Base-by-base conservation (phyloP, 495 filamentous ascomycete species). In the Entonaema liquescens region DNA sequence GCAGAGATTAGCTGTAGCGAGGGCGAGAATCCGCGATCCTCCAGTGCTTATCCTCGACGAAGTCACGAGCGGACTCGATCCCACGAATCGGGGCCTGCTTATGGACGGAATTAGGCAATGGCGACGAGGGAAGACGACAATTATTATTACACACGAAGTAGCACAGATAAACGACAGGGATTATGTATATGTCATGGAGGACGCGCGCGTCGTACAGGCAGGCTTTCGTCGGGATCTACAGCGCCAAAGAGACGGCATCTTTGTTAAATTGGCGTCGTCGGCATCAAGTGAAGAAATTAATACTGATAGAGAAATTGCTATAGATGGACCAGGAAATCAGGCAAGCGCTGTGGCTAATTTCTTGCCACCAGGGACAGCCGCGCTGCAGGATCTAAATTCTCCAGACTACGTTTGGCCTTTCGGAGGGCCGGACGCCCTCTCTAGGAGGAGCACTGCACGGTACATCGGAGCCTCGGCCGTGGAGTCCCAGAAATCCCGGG, bases 131-230 rank as follows among this genome's bases (percentile, higher is more conserved):
- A 93, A 92, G 74, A 98, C 94, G 0, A 97, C 93, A 3, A 91
- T 97, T 52, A 90, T 96, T 55, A 93, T 98, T 73, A 98, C 95
- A 0, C 95, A 98, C 72, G 93, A 98, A 67, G 89, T 93, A 53
- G 86, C 89, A 0, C 92, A 96, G 56, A 96, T 99, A 36, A 79
- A 79, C 25, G 84, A 88, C 0, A 70, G 88, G 17, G 94, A 98
- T 60, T 95, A 89, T 73, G 86, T 94, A 2, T 98, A 95, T 66
- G 85, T 97, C 1, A 78, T 99, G 53, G 90, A 96, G 47, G 75
- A 89, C 11, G 93, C 93, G 0, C 72, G 69, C 2, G 82, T 97
- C 4, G 86, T 91, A 2, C 87, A 96, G 71, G 80, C 90, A 66
- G 95, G 95, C 0, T 70, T 79, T 31, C 72, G 77, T n/a, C 75